Evolutionary conservation across 2,329 filamentous ascomycete species (phyloP).

Genomic region (Sporothrix phasma): DNA sequence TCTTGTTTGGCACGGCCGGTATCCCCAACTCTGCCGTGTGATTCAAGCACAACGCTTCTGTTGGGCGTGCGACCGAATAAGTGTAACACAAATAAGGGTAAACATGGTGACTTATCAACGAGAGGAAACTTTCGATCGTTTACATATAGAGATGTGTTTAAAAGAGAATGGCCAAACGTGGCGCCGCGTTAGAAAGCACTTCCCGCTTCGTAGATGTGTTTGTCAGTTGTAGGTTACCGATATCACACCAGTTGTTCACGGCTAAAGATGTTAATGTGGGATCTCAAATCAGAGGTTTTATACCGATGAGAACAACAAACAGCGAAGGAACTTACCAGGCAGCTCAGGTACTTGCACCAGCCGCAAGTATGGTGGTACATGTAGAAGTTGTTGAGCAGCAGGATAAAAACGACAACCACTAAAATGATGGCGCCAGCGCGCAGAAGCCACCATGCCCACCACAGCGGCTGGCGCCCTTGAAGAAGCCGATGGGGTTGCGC

Average conservation of each 20-base stretch:
- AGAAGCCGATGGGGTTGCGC: conserved; percentile 64
- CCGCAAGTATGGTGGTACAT: conserved; percentile 61
- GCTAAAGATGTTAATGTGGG: conserved; percentile 29
- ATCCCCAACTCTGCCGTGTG: no score
- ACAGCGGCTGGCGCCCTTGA: conserved; percentile 87
- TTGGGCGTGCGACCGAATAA: no score
- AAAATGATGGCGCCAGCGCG: conserved; percentile 66
- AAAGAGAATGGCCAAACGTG: conserved; percentile 7
- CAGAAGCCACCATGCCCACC: conserved; percentile 97
- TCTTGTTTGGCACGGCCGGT: no score
- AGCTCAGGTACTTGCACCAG: conserved; percentile 95
- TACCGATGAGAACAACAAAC: conserved; percentile 23
- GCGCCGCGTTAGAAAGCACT: conserved; percentile 7
- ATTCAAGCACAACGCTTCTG: no score
- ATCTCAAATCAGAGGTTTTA: background rate
- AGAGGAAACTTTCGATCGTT: no score
- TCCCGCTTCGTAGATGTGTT: conserved; percentile 22
- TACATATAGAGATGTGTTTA: background rate
- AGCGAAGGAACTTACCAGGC: conserved; percentile 57
- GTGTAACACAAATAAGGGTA: no score
- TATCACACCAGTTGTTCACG: conserved; percentile 60
- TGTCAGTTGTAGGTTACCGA: conserved; percentile 27
- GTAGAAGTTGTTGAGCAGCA: conserved; percentile 89
- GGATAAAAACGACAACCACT: conserved; percentile 76
- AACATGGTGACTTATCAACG: no score